Evolutionary conservation across 1,284 basidiomycete genomes (phyloP).

Genomic region (Trichosporon inkin): DNA sequence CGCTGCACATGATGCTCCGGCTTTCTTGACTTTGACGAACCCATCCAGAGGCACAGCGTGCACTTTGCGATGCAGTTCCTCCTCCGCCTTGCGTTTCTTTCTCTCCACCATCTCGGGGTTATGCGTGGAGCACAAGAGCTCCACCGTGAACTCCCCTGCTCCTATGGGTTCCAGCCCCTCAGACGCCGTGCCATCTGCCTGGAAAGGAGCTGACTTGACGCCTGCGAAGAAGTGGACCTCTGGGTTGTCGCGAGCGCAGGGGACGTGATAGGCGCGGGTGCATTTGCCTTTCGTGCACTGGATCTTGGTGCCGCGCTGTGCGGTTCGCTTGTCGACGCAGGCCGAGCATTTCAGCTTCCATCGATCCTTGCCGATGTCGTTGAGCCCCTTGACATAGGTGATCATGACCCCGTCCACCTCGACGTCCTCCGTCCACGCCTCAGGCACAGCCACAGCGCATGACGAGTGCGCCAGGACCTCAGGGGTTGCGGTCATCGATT

Average conservation of each 20-base stretch:
- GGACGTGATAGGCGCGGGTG: conserved; percentile 86
- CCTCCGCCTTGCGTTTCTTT: conserved; percentile 17
- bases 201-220: conserved; percentile 9
- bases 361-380: conserved; percentile 76
- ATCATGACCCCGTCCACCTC: conserved; percentile 45
- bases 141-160: conserved; percentile 64
- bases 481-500: conserved; percentile 12
- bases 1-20: conserved; percentile 73
- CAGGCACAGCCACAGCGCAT: conserved; percentile 74
- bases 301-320: conserved; percentile 79
- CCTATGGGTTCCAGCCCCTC: background rate
- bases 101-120: conserved; percentile 63
- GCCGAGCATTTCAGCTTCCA: conserved; percentile 91
- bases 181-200: background rate
- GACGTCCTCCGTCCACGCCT: conserved; percentile 73
- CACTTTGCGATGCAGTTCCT: conserved; percentile 59
- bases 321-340: conserved; percentile 65
- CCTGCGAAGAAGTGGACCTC: conserved; percentile 27
- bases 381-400: conserved; percentile 65
- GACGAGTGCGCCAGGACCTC: conserved; percentile 55
- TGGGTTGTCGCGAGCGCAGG: conserved; percentile 61
- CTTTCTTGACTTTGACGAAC: conserved; percentile 72
- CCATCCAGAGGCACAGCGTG: conserved; percentile 64
- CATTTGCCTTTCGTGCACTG: conserved; percentile 91
- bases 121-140: conserved; percentile 71